Conservation (phyloP, 2,329 filamentous ascomycete species). For the Arthrobotrys conoides region DNA sequence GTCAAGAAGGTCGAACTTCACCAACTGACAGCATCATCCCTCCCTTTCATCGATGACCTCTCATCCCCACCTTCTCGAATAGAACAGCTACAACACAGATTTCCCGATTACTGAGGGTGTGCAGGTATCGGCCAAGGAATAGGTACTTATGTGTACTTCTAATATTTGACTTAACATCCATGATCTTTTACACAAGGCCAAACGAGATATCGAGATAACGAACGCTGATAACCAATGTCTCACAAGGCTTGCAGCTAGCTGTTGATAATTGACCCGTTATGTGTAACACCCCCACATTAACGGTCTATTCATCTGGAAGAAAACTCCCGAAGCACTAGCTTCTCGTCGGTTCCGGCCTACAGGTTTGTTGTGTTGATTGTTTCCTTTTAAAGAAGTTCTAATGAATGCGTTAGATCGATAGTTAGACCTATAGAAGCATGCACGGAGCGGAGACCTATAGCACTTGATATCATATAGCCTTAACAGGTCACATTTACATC, state of each 20-base stretch:
- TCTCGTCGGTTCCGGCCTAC: too few relatives aligned
- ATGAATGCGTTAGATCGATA: too few relatives aligned
- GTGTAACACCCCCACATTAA: constrained; percentile 31
- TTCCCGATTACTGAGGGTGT: constrained; percentile 27
- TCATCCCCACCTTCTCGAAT: constrained; percentile 29
- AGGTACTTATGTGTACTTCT: constrained; percentile 2
- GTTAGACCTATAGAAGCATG: too few relatives aligned
- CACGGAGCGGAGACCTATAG: too few relatives aligned
- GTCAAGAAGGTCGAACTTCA: constrained; percentile 25
- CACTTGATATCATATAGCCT: too few relatives aligned
- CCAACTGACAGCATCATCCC: constrained; percentile 34
- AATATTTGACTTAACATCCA: not conserved
- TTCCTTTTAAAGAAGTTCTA: too few relatives aligned
- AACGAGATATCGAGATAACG: constrained; percentile 45
- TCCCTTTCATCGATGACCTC: not conserved
- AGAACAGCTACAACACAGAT: constrained; percentile 36
- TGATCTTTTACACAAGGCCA: constrained; percentile 39
- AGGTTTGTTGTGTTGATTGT: too few relatives aligned
- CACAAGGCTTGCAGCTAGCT: not conserved
- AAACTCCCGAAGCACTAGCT: too few relatives aligned
- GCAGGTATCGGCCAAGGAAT: constrained; percentile 28
- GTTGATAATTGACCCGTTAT: too few relatives aligned
- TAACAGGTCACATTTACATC: too few relatives aligned
- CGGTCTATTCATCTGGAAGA: constrained; percentile 1
- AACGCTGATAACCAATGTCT: constrained; percentile 48